Evolutionary conservation across 2,329 filamentous ascomycete species (phyloP), one percentile per base, ranked within the genome.

Genomic region (Huntiella abstrusa): DNA sequence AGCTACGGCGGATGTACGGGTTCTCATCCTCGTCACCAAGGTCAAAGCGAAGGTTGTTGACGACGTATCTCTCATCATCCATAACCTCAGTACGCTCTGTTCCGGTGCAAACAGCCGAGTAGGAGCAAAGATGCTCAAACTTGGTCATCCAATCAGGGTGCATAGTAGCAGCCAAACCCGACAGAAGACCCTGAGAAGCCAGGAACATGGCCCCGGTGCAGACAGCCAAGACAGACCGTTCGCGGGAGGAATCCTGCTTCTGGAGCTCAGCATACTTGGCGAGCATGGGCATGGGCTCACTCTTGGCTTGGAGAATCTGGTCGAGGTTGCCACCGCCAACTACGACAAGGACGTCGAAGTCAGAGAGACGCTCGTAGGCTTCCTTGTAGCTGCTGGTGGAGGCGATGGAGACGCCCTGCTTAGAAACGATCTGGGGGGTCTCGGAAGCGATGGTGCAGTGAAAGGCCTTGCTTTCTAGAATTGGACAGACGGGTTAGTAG

Each of bases 41-140:
- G 55, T 91, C 83, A 60, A 88, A 92, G 54, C 84, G 80, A 50
- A 86, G 77, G 64, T 92, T 91, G 70, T 92, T 92, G 60, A 92
- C 84, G 15, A 92, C 83, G 59, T 91, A 92, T 57, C 83, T 73
- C 57, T 71, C 70, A 52, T 83, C 79, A 57, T 91, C 83, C 57
- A 88, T 72, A 52, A 91, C 80, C 57, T 91, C 83, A 55, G 82
- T 85, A 57, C 82, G 78, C 65, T 86, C 80, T 48, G 75, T 72
- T 53, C 81, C 67, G 60, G 83, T 76, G 52, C 76, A 70, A 49
- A 75, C 73, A 40, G 80, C 73, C 41, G 77, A 75, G 53, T 83
- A 77, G 60, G 80, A 82, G 68, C 81, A 86, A 54, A 86, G 64
- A 55, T 77, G 86, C 68, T 91, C 84, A 57, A 92, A 76, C 53